A percentile compares a stretch with the other conserved stretches of the same genome.
These are phyloP conservation scores for Phytophthora chlamydospora DNA, from an alignment of 352 stramenopile species.

Conservation along the genomic window DNA sequence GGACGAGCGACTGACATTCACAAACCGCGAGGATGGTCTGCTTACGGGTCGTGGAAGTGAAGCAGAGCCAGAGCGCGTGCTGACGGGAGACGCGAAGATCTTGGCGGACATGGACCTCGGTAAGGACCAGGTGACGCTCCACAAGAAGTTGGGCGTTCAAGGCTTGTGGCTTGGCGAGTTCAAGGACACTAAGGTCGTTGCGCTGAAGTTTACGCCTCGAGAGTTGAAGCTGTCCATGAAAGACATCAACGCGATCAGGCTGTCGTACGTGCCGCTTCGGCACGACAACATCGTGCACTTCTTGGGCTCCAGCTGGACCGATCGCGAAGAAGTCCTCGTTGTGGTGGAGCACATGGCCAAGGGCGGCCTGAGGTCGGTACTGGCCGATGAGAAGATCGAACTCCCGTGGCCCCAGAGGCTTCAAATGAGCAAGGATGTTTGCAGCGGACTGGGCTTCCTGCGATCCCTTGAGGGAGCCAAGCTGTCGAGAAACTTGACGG, in stretches of 20 bases:
- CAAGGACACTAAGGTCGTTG: slow-evolving; percentile 54
- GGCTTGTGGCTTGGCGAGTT: slow-evolving; percentile 60
- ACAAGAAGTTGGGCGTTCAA: slow-evolving; percentile 62
- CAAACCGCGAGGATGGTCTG: slow-evolving; percentile 37
- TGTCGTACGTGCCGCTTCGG: slow-evolving; percentile 62
- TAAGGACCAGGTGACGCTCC: slow-evolving; percentile 47
- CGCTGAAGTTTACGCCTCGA: slow-evolving; percentile 53
- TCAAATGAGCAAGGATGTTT: slow-evolving; percentile 61
- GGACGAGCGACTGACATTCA: slow-evolving; percentile 41
- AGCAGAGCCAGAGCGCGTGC: slow-evolving; percentile 1
- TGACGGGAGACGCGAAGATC: slow-evolving; percentile 24
- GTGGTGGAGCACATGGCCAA: slow-evolving; percentile 83
- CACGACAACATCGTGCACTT: slow-evolving; percentile 78
- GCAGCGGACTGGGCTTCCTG: slow-evolving; percentile 53
- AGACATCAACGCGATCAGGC: slow-evolving; percentile 52
- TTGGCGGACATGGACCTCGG: slow-evolving; percentile 59
- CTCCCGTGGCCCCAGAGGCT: slow-evolving; percentile 59
- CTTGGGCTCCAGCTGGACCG: slow-evolving; percentile 60
- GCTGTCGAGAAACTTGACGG: slow-evolving; percentile 58
- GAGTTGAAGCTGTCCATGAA: slow-evolving; percentile 43
- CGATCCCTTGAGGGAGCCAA: slow-evolving; percentile 42
- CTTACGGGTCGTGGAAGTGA: slow-evolving; percentile 21
- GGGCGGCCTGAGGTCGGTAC: slow-evolving; percentile 61
- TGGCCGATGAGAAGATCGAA: slow-evolving; percentile 53
- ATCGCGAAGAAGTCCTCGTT: slow-evolving; percentile 67